Evolutionary conservation across 495 filamentous ascomycete species (phyloP).

Genomic region (Pseudotulostoma volvatum): DNA sequence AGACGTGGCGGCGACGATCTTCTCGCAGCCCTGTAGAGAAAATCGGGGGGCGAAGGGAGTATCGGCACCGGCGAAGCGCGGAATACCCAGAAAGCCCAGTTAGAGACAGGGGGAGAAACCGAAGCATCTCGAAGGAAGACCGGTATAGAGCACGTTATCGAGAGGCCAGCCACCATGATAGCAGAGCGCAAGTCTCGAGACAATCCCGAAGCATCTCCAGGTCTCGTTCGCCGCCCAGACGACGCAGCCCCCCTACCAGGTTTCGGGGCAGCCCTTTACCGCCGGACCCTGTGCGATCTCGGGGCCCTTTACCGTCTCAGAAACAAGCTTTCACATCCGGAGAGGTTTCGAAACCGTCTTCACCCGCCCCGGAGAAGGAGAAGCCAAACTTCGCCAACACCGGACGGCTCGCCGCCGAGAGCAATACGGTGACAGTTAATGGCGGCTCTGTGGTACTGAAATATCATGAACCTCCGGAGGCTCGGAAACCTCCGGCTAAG

Average conservation of each 20-base stretch:
- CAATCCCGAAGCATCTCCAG: slow-evolving; percentile 6
- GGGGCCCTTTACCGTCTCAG: slow-evolving; percentile 53
- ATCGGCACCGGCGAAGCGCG: slow-evolving; percentile 6
- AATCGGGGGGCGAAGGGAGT: background rate
- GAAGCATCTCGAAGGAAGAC: slow-evolving; percentile 11
- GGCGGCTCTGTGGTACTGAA: slow-evolving; percentile 62
- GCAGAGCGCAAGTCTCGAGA: slow-evolving; percentile 4
- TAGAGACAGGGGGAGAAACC: slow-evolving; percentile 15
- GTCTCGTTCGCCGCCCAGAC: slow-evolving; percentile 9
- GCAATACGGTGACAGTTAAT: slow-evolving; percentile 63
- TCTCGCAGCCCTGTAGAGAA: background rate
- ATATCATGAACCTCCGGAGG: slow-evolving; percentile 90
- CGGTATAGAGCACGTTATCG: slow-evolving; percentile 6
- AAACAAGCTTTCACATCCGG: slow-evolving; percentile 46
- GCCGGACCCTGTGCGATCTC: slow-evolving; percentile 19
- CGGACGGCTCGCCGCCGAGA: slow-evolving; percentile 71
- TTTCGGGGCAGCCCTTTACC: slow-evolving; percentile 15
- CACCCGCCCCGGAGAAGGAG: slow-evolving; percentile 45
- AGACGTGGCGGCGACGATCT: slow-evolving; percentile 12
- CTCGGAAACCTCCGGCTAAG: slow-evolving; percentile 65
- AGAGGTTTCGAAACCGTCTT: slow-evolving; percentile 19
- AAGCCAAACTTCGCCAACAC: slow-evolving; percentile 75
- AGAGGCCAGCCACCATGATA: slow-evolving; percentile 16
- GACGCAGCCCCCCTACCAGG: slow-evolving; percentile 18
- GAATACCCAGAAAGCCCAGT: slow-evolving; percentile 13